Conservation (phyloP, 176 grass and related monocot species). For the Avena eriantha region DNA sequence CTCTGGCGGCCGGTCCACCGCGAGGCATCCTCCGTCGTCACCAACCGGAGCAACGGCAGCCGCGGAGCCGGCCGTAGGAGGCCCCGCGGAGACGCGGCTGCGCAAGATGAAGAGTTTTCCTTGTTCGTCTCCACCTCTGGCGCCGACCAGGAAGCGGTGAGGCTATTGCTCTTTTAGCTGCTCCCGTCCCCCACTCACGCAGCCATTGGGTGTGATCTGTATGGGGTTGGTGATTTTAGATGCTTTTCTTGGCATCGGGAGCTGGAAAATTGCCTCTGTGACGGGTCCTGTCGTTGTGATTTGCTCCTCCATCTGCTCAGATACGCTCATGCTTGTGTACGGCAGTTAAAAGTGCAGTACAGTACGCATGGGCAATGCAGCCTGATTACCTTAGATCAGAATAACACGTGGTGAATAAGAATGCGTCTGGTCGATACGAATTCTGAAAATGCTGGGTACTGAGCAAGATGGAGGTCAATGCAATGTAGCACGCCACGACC, state of each 20-base stretch:
- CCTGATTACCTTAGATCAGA: background rate
- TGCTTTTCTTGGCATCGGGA: background rate
- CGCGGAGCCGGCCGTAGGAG: constrained; percentile 44
- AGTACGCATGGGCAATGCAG: background rate
- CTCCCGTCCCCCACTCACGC: background rate
- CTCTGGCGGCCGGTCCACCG: constrained; percentile 43
- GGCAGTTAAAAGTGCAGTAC: background rate
- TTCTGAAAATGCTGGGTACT: background rate
- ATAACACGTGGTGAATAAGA: background rate
- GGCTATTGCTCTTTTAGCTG: background rate
- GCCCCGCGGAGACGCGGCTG: constrained; percentile 5
- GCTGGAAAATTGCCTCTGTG: background rate
- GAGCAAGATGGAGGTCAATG: background rate
- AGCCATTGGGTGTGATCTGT: constrained; percentile 33
- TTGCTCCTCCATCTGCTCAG: background rate
- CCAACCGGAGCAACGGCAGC: constrained; percentile 59
- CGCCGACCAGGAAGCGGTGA: constrained; percentile 67
- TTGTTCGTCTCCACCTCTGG: constrained; percentile 71
- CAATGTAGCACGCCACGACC: background rate
- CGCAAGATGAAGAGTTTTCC: constrained; percentile 70
- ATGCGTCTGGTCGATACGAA: background rate
- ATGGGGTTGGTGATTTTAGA: background rate
- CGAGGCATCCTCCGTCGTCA: constrained; percentile 64
- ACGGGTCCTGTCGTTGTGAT: background rate
- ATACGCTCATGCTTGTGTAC: background rate